phyloP scores from a whole-genome alignment of 2,329 filamentous ascomycete species.

The Claviceps spartinae region DNA sequence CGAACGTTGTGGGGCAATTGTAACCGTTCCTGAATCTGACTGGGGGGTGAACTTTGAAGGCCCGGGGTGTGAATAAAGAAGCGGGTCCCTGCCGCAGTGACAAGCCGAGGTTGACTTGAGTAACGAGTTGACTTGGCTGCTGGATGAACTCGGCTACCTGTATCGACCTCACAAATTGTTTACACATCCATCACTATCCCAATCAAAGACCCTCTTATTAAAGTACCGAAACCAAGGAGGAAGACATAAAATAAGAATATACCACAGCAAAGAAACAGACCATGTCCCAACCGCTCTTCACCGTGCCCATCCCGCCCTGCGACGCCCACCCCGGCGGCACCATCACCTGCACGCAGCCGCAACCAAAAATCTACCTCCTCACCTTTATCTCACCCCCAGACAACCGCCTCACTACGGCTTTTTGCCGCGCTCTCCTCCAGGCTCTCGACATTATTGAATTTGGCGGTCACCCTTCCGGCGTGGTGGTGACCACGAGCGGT shows the following conservation, averaged over 20 bases:
- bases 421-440: conserved; percentile 52
- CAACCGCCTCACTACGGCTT: conserved; percentile 58
- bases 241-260: not conserved
- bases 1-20: too few species aligned
- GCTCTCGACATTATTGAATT: conserved; percentile 66
- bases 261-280: not conserved
- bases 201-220: too few species aligned
- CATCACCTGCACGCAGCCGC: conserved; percentile 49
- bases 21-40: too few species aligned
- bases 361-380: conserved; percentile 53
- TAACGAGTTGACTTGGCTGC: not conserved
- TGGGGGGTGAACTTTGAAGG: not conserved
- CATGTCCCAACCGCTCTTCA: conserved; percentile 13
- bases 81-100: not conserved
- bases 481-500: conserved; percentile 62
- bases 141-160: not conserved
- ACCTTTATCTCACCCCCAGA: conserved; percentile 59
- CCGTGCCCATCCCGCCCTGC: conserved; percentile 39
- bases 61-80: not conserved
- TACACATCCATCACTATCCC: not conserved
- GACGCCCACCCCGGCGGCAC: conserved; percentile 36
- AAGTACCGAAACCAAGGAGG: not conserved
- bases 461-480: conserved; percentile 48
- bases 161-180: not conserved
- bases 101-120: not conserved